Percentiles rank a stretch among this genome's conserved stretches.
phyloP scores from a whole-genome alignment of 768 basidiomycete species.

The Piloderma croceum region DNA sequence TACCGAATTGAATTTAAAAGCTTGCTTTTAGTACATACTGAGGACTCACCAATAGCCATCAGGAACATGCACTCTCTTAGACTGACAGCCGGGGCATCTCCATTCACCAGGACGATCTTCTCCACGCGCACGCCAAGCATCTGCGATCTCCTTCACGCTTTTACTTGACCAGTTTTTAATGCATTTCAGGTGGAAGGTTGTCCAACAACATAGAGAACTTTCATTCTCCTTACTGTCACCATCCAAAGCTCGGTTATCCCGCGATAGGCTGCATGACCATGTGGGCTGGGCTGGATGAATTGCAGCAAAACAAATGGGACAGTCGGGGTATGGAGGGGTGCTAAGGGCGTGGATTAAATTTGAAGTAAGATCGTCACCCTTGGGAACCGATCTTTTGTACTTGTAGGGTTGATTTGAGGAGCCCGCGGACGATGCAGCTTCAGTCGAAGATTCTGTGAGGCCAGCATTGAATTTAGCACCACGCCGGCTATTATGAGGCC shows the following conservation, averaged over 20 bases:
- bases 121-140: constrained; percentile 69
- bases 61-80: constrained; percentile 62
- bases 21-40: neutral
- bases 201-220: constrained; percentile 72
- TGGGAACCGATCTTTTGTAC: no score
- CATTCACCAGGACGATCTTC: constrained; percentile 71
- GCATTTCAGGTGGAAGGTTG: constrained; percentile 86
- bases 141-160: constrained; percentile 65
- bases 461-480: no score
- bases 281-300: constrained; percentile 76
- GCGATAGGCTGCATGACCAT: constrained; percentile 80
- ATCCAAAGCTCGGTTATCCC: no score
- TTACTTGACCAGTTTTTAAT: constrained; percentile 84
- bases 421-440: no score
- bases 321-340: constrained; percentile 70
- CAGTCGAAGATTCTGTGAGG: no score
- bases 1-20: constrained; percentile 1
- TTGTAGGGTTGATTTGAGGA: no score
- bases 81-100: constrained; percentile 93
- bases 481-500: no score
- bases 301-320: constrained; percentile 76
- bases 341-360: constrained; percentile 60
- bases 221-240: no score
- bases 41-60: constrained; percentile 56
- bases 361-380: constrained; percentile 78